Evolutionary conservation across 1,139 yeast genomes (phyloP).

Genomic region (Geotrichum europaeum): DNA sequence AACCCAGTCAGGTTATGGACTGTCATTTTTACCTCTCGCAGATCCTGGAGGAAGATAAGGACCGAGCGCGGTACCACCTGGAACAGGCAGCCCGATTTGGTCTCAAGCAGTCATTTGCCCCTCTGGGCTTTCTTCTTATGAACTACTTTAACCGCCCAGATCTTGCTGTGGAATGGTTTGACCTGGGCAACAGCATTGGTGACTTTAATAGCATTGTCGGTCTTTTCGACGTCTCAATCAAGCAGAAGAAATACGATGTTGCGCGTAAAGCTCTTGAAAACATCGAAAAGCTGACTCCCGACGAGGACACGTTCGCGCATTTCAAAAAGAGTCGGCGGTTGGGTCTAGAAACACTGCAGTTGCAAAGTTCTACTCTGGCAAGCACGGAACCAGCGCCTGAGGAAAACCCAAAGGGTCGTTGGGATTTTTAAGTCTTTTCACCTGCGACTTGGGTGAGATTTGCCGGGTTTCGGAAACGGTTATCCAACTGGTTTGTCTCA

Average conservation of each 20-base stretch:
- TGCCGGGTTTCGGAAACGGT: background rate
- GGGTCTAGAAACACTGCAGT: background rate
- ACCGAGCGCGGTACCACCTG: conserved; percentile 54
- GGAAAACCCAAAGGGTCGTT: conserved; percentile 2
- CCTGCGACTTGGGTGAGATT: background rate
- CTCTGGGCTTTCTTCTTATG: conserved; percentile 72
- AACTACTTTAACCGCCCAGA: conserved; percentile 38
- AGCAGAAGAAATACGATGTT: background rate
- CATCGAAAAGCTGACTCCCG: conserved; percentile 9
- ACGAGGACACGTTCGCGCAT: conserved; percentile 6
- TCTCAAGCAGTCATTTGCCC: conserved; percentile 65
- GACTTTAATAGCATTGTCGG: conserved; percentile 63
- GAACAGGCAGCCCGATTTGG: conserved; percentile 76
- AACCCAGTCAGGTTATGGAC: conserved; percentile 44
- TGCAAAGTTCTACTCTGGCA: background rate
- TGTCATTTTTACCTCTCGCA: conserved; percentile 78
- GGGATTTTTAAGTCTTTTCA: conserved; percentile 6
- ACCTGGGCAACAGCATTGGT: conserved; percentile 64
- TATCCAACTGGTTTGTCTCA: background rate
- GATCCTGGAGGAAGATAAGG: conserved; percentile 39
- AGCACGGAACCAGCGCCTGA: background rate
- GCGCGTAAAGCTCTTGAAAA: conserved; percentile 7
- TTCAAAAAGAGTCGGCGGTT: conserved; percentile 7
- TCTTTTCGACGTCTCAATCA: conserved; percentile 48
- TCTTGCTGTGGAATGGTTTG: conserved; percentile 79